Conservation (phyloP, 2,329 filamentous ascomycete genomes). For the Septoria petroselini region DNA sequence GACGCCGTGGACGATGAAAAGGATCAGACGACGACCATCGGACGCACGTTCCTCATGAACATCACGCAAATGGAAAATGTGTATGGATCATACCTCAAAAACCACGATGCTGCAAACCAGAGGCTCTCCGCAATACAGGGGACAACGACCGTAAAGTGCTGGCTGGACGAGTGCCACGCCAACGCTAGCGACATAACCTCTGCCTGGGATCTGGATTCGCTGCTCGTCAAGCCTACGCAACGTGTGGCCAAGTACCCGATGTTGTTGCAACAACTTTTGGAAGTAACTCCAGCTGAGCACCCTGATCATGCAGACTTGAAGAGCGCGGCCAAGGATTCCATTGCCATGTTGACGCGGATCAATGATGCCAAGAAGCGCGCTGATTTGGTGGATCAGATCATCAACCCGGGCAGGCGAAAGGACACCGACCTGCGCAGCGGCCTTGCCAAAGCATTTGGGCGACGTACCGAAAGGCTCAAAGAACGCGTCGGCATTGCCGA, state of each 20-base stretch:
- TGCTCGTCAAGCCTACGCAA: conserved; percentile 97
- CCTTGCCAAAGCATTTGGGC: conserved; percentile 83
- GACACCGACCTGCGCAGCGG: conserved; percentile 84
- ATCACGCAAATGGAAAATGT: conserved; percentile 61
- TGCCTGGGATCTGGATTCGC: conserved; percentile 90
- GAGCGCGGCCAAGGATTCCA: conserved; percentile 67
- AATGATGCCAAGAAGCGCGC: conserved; percentile 95
- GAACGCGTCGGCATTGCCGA: conserved; percentile 64
- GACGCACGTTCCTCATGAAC: conserved; percentile 56
- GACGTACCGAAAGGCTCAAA: conserved; percentile 80
- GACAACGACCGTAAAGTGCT: conserved; percentile 65
- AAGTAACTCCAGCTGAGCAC: conserved; percentile 76
- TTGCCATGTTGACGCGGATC: conserved; percentile 64
- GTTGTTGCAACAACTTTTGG: conserved; percentile 73
- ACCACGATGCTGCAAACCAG: conserved; percentile 62
- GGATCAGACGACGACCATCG: conserved; percentile 58
- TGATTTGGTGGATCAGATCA: conserved; percentile 85
- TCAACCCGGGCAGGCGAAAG: conserved; percentile 66
- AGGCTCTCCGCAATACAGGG: conserved; percentile 55
- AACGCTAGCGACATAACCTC: conserved; percentile 88
- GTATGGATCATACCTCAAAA: conserved; percentile 63
- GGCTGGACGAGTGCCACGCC: conserved; percentile 89
- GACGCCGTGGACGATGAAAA: conserved; percentile 50
- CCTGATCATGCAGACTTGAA: conserved; percentile 72
- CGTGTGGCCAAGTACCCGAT: conserved; percentile 91